Conservation (phyloP, 805 yeast genomes). For the Candida ortonii region DNA sequence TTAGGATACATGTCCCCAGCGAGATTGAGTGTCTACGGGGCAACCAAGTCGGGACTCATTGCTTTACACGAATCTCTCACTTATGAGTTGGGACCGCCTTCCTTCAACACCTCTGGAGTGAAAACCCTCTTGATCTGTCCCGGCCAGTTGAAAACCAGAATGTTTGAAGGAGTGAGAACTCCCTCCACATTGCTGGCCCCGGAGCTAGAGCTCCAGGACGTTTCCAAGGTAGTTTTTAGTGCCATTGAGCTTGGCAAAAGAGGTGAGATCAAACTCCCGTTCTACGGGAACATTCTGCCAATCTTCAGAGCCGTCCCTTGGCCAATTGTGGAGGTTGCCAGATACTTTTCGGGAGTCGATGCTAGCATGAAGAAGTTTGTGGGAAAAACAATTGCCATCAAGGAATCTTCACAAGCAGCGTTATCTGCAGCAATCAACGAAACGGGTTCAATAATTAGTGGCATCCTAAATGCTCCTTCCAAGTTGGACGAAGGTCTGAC, state of each 20-base stretch:
- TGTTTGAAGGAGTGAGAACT: conserved; percentile 72
- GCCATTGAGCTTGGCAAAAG: conserved; percentile 59
- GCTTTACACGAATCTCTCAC: conserved; percentile 81
- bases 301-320: conserved; percentile 68
- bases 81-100: conserved; percentile 59
- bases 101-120: conserved; percentile 47
- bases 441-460: conserved; percentile 22
- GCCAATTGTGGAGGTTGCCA: conserved; percentile 55
- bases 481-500: conserved; percentile 9
- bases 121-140: conserved; percentile 79
- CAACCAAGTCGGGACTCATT: conserved; percentile 82
- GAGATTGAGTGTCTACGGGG: conserved; percentile 76
- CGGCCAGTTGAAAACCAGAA: conserved; percentile 74
- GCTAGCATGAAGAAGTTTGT: conserved; percentile 35
- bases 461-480: conserved; percentile 9
- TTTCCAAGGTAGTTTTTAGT: conserved; percentile 56
- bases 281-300: conserved; percentile 75
- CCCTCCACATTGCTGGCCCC: conserved; percentile 82
- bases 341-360: conserved; percentile 71
- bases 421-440: conserved; percentile 19
- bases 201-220: conserved; percentile 62
- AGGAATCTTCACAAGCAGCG: conserved; percentile 17
- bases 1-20: conserved; percentile 87
- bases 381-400: conserved; percentile 20
- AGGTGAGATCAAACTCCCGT: conserved; percentile 71